Conservation (phyloP, 2,329 filamentous ascomycete genomes). For the Penicillium sp. region DNA sequence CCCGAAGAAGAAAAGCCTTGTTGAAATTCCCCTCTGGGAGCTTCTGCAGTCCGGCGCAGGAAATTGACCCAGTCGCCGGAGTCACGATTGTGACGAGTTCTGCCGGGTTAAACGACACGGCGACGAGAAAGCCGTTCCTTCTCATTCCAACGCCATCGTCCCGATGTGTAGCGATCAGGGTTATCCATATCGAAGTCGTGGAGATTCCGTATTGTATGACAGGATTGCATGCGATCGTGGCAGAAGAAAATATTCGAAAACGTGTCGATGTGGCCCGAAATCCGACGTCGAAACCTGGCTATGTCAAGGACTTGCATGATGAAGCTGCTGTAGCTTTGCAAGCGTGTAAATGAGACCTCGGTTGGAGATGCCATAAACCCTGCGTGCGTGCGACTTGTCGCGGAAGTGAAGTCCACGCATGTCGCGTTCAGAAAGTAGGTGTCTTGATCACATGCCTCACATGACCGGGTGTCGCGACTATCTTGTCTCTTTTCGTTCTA, state of each 20-base stretch:
- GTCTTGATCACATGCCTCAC: background rate
- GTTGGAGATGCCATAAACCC: background rate
- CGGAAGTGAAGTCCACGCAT: background rate
- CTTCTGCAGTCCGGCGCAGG: background rate
- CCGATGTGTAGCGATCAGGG: background rate
- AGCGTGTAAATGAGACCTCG: background rate
- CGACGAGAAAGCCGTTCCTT: background rate
- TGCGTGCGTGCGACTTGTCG: background rate
- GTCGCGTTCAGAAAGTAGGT: background rate
- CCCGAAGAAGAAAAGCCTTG: background rate
- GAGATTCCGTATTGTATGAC: too few species aligned
- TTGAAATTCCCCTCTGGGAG: background rate
- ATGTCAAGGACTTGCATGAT: too few species aligned
- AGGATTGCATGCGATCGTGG: background rate
- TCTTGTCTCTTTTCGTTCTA: background rate
- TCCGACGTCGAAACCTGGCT: background rate
- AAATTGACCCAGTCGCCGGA: background rate
- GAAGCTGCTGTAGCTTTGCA: too few species aligned
- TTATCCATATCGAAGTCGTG: background rate
- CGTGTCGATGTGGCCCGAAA: background rate
- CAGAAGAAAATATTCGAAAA: background rate
- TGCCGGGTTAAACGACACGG: background rate
- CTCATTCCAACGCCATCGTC: background rate
- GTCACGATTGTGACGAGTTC: background rate
- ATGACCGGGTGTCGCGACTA: background rate